Evolutionary conservation across 1,284 basidiomycete species (phyloP).

Genomic region (Wallemia mellicola): DNA sequence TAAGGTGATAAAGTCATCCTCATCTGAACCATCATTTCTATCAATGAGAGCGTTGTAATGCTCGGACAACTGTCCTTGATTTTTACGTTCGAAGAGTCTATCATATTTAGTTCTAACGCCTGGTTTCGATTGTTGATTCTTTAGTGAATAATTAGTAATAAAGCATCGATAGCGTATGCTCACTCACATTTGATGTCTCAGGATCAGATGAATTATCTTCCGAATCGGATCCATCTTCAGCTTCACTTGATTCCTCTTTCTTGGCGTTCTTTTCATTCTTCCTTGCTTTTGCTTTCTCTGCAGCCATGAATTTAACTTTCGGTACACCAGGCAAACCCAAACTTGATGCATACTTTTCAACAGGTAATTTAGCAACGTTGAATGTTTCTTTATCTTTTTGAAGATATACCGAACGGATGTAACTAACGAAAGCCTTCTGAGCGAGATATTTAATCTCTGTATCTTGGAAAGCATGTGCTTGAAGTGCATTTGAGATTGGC

Average conservation of each 20-base stretch:
- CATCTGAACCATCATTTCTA: constrained; percentile 21
- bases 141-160: constrained; percentile 8
- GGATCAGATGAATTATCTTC: constrained; percentile 7
- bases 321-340: constrained; percentile 81
- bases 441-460: constrained; percentile 92
- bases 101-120: constrained; percentile 78
- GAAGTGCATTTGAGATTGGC: constrained; percentile 59
- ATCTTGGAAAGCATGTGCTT: constrained; percentile 77
- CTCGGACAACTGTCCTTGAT: constrained; percentile 69
- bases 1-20: constrained; percentile 72
- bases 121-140: constrained; percentile 1
- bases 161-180: too few species aligned
- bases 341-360: constrained; percentile 56
- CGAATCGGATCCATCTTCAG: constrained; percentile 12
- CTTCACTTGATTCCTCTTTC: constrained; percentile 5
- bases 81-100: constrained; percentile 88
- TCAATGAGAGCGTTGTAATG: constrained; percentile 75
- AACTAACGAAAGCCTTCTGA: constrained; percentile 88
- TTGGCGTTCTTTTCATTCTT: constrained; percentile 26
- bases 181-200: constrained; percentile 3
- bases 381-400: constrained; percentile 88
- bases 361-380: constrained; percentile 50
- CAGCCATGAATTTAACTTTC: constrained; percentile 68
- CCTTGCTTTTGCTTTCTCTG: constrained; percentile 36
- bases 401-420: constrained; percentile 68